Conservation (phyloP, 331 rosid species). For the Arachis monticola region DNA sequence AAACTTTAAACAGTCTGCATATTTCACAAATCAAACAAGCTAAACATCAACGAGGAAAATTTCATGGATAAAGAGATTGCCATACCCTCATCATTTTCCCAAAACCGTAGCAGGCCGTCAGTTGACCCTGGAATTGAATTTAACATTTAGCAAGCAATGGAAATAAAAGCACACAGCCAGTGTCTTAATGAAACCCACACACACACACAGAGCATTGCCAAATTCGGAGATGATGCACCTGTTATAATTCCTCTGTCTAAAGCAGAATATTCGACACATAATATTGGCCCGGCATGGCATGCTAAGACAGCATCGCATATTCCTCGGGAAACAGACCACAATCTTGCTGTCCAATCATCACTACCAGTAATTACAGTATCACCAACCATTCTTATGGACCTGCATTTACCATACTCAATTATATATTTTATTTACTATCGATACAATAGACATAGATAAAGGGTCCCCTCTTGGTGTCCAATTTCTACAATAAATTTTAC, state of each 20-base stretch:
- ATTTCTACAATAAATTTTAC: too few relatives aligned
- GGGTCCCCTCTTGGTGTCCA: too few relatives aligned
- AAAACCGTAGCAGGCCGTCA: slow-evolving; percentile 93
- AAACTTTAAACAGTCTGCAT: slow-evolving; percentile 12
- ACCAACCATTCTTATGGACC: slow-evolving; percentile 96
- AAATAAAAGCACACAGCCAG: slow-evolving; percentile 32
- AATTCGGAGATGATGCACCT: slow-evolving; percentile 49
- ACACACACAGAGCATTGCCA: slow-evolving; percentile 28
- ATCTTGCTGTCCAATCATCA: slow-evolving; percentile 98
- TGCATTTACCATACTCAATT: slow-evolving; percentile 48
- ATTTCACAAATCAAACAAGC: slow-evolving; percentile 23
- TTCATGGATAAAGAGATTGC: slow-evolving; percentile 19
- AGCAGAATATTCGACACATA: slow-evolving; percentile 86
- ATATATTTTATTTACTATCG: slow-evolving; percentile 32
- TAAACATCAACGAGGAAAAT: slow-evolving; percentile 33
- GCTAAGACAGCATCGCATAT: slow-evolving; percentile 98
- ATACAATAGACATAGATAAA: background rate
- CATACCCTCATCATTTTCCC: slow-evolving; percentile 97
- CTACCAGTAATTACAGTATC: slow-evolving; percentile 95
- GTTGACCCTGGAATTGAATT: slow-evolving; percentile 77
- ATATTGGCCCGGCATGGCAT: slow-evolving; percentile 96
- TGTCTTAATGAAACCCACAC: slow-evolving; percentile 14
- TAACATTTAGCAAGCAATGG: slow-evolving; percentile 33
- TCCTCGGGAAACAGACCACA: slow-evolving; percentile 95
- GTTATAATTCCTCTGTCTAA: slow-evolving; percentile 90